Evolutionary conservation across 2,329 filamentous ascomycete species (phyloP).

Genomic region (Alternaria postmessia): DNA sequence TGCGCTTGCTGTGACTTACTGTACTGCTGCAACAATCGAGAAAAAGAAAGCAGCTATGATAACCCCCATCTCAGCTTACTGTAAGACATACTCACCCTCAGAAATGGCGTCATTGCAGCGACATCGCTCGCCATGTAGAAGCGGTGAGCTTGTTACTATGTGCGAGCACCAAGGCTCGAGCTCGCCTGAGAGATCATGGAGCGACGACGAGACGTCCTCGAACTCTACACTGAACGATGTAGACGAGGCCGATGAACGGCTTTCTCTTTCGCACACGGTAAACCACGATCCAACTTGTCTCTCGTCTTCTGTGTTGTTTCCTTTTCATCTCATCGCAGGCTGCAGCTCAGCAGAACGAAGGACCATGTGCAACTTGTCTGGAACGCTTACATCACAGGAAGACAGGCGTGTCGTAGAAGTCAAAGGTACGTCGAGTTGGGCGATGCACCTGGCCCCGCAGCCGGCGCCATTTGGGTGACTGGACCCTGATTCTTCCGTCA

Average conservation of each 20-base stretch:
- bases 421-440: conserved; percentile 25
- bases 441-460: conserved; percentile 15
- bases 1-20: not conserved
- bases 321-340: conserved; percentile 37
- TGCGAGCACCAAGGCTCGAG: conserved; percentile 24
- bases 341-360: conserved; percentile 38
- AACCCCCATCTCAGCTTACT: not conserved
- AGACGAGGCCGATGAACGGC: conserved; percentile 8
- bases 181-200: conserved; percentile 20
- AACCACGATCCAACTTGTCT: not conserved
- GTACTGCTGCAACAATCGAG: conserved; percentile 3
- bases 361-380: conserved; percentile 41
- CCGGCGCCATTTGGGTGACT: conserved; percentile 10
- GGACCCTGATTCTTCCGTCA: conserved; percentile 35
- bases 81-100: conserved; percentile 1
- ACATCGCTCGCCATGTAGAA: conserved; percentile 32
- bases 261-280: conserved; percentile 6
- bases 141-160: conserved; percentile 29
- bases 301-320: conserved; percentile 20
- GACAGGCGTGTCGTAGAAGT: conserved; percentile 15
- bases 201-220: conserved; percentile 26
- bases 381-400: conserved; percentile 39
- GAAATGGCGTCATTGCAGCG: conserved; percentile 23
- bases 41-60: conserved; percentile 9
- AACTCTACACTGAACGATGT: conserved; percentile 23